Conservation (phyloP, 164 flowering plant species). For the Macadamia integrifolia region DNA sequence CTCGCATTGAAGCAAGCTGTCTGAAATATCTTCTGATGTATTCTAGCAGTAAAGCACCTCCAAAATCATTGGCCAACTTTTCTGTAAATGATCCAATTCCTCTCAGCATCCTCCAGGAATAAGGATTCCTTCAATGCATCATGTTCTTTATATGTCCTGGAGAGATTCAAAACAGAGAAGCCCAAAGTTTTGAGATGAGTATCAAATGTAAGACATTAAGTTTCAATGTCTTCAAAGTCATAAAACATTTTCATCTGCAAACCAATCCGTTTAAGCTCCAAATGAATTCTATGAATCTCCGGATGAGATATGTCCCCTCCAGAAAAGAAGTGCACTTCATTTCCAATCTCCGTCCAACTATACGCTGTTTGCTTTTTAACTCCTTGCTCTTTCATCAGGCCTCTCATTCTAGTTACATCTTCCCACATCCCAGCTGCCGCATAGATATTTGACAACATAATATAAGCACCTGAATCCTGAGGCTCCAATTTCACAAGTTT, state of each 20-base stretch:
- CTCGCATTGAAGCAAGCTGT: too few relatives aligned
- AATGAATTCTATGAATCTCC: slow-evolving; percentile 28
- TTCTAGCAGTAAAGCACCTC: too few relatives aligned
- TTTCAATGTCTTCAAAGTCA: slow-evolving; percentile 12
- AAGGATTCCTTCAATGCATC: too few relatives aligned
- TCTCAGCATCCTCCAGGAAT: too few relatives aligned
- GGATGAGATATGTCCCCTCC: slow-evolving; percentile 48
- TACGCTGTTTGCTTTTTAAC: slow-evolving; percentile 43
- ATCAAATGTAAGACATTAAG: not conserved
- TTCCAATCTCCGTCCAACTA: slow-evolving; percentile 45
- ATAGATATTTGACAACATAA: slow-evolving; percentile 40
- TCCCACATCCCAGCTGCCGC: slow-evolving; percentile 46
- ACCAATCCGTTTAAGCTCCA: slow-evolving; percentile 22
- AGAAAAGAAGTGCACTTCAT: slow-evolving; percentile 33
- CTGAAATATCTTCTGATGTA: too few relatives aligned
- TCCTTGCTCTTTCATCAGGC: slow-evolving; percentile 40
- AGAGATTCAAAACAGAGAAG: not conserved
- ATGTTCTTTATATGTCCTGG: too few relatives aligned
- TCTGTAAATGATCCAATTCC: too few relatives aligned
- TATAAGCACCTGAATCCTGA: slow-evolving; percentile 32
- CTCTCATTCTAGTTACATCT: slow-evolving; percentile 30
- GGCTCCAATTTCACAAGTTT: slow-evolving; percentile 38
- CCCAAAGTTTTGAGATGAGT: not conserved
- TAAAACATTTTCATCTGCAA: slow-evolving; percentile 27
- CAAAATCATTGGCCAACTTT: too few relatives aligned